phyloP scores from a whole-genome alignment of 441 rosid species.

The Arabidopsis hybrid region DNA sequence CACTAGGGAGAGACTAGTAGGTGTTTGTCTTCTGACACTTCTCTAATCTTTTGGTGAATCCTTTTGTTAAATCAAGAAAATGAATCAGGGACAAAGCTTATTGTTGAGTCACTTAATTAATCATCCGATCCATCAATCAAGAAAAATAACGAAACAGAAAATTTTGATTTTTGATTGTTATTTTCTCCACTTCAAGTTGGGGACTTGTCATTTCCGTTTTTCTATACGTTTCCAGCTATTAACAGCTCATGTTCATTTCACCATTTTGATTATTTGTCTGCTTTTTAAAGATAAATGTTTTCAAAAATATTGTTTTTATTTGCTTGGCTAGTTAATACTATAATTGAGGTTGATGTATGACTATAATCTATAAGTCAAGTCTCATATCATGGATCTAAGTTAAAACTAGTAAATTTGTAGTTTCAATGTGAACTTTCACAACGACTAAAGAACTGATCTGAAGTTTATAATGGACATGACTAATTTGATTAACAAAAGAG shows the following conservation, averaged over 20 bases:
- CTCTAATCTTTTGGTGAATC: constrained; percentile 5
- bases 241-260: constrained; percentile 34
- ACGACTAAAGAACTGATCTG: background rate
- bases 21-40: constrained; percentile 38
- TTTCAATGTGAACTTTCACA: constrained; percentile 13
- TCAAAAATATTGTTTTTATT: background rate
- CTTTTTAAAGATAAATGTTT: background rate
- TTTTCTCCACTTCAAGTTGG: constrained; percentile 30
- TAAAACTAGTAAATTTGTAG: background rate
- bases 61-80: constrained; percentile 25
- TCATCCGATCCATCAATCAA: constrained; percentile 33
- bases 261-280: background rate
- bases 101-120: constrained; percentile 35
- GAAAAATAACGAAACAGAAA: background rate
- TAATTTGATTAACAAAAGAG: constrained; percentile 35
- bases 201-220: constrained; percentile 42
- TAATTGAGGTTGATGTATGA: constrained; percentile 4
- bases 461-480: constrained; percentile 20
- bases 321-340: background rate
- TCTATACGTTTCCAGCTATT: constrained; percentile 28
- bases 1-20: constrained; percentile 31
- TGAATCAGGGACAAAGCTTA: constrained; percentile 18
- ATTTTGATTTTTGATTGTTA: constrained; percentile 24
- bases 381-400: constrained; percentile 17
- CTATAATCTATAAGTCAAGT: background rate